Conservation (phyloP, 179 eudicot genomes). For the Sideroxylon spinosum region DNA sequence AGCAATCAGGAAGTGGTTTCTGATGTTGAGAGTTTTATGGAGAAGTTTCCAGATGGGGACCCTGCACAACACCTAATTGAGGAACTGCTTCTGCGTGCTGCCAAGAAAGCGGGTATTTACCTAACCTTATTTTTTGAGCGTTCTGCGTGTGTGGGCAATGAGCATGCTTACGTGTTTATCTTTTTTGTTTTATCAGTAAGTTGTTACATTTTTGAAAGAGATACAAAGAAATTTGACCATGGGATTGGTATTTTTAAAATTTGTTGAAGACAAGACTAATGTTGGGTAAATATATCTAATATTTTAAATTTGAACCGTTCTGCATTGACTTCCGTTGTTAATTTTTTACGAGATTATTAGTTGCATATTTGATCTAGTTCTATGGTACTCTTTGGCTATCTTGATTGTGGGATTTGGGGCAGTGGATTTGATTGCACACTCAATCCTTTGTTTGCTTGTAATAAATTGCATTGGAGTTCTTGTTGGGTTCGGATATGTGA, state of each 20-base stretch:
- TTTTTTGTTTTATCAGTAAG: neutral
- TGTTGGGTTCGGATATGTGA: no score
- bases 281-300: neutral
- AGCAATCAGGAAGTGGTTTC: conserved; percentile 88
- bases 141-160: neutral
- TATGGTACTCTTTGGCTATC: neutral
- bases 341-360: neutral
- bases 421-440: neutral
- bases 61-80: conserved; percentile 98
- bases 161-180: neutral
- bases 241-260: conserved; percentile 6
- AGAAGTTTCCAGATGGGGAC: conserved; percentile 90
- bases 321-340: neutral
- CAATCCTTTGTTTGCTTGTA: no score
- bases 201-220: neutral
- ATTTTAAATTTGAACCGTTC: neutral
- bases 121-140: neutral
- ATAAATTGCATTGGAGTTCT: no score
- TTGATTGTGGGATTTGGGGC: neutral
- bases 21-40: conserved; percentile 74
- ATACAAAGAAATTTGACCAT: neutral
- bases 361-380: neutral
- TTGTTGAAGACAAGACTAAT: neutral
- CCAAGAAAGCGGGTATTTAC: conserved; percentile 91
- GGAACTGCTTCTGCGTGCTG: conserved; percentile 94